Conservation (phyloP, 352 stramenopile genomes). For the Bremia lactucae region DNA sequence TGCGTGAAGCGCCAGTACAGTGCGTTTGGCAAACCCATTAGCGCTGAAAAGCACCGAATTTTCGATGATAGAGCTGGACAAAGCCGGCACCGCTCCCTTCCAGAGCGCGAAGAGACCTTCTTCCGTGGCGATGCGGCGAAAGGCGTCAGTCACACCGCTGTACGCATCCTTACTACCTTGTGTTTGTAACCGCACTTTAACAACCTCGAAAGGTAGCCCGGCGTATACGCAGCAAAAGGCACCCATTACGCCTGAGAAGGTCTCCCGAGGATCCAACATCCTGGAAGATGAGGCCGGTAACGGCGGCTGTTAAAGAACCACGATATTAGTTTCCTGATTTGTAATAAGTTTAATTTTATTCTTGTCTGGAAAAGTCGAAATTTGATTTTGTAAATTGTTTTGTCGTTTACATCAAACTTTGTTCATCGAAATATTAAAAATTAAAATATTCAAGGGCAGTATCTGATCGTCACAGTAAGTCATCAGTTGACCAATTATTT, state of each 20-base stretch:
- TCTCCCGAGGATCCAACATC: slow-evolving; percentile 74
- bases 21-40: slow-evolving; percentile 69
- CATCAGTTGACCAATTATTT: too few relatives aligned
- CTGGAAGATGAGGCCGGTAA: too few relatives aligned
- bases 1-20: slow-evolving; percentile 46
- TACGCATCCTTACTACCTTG: slow-evolving; percentile 51
- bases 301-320: too few relatives aligned
- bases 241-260: slow-evolving; percentile 56
- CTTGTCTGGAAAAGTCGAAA: too few relatives aligned
- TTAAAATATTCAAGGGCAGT: too few relatives aligned
- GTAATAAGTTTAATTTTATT: too few relatives aligned
- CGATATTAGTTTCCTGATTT: too few relatives aligned
- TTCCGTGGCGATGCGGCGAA: slow-evolving; percentile 58
- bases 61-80: slow-evolving; percentile 83
- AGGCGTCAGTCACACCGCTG: slow-evolving; percentile 49
- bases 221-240: slow-evolving; percentile 79
- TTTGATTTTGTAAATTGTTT: too few relatives aligned
- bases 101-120: slow-evolving; percentile 71
- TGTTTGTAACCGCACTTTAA: slow-evolving; percentile 82
- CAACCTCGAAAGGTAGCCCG: slow-evolving; percentile 80
- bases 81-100: slow-evolving; percentile 79
- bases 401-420: too few relatives aligned
- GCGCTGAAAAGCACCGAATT: slow-evolving; percentile 86
- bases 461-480: too few relatives aligned
- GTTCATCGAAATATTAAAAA: too few relatives aligned